Conservation (phyloP, 2,329 filamentous ascomycete species). For the Cadophora gregata region DNA sequence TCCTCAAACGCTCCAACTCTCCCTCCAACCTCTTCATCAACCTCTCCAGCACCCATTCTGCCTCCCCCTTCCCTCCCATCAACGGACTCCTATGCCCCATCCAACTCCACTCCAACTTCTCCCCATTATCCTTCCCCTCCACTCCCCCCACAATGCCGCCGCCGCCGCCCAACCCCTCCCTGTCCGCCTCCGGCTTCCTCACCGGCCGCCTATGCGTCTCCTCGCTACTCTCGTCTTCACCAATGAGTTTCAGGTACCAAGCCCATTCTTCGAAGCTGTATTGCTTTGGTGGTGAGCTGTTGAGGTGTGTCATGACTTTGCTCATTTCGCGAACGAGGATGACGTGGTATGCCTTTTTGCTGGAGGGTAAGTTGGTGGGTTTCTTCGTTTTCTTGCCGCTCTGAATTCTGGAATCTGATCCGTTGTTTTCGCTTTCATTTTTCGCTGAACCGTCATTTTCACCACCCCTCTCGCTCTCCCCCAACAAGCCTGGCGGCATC, state of each 20-base stretch:
- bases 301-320: slow-evolving; percentile 67
- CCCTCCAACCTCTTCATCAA: slow-evolving; percentile 61
- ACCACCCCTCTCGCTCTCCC: slow-evolving; percentile 35
- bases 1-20: slow-evolving; percentile 36
- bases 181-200: slow-evolving; percentile 25
- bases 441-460: slow-evolving; percentile 32
- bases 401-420: slow-evolving; percentile 32
- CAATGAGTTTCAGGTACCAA: slow-evolving; percentile 81
- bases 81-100: slow-evolving; percentile 71
- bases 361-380: slow-evolving; percentile 42
- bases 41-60: slow-evolving; percentile 75
- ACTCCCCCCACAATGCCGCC: slow-evolving; percentile 27
- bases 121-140: slow-evolving; percentile 35
- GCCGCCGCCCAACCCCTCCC: slow-evolving; percentile 28
- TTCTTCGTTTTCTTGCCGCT: slow-evolving; percentile 27
- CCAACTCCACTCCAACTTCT: slow-evolving; percentile 70
- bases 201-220: slow-evolving; percentile 53
- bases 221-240: slow-evolving; percentile 62
- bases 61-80: slow-evolving; percentile 71
- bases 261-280: slow-evolving; percentile 89
- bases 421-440: slow-evolving; percentile 25
- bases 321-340: slow-evolving; percentile 77
- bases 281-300: slow-evolving; percentile 60
- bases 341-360: slow-evolving; percentile 56
- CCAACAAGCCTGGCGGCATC: slow-evolving; percentile 51